A percentile compares a stretch with the other conserved stretches of the same genome.
These are phyloP conservation scores for Diaporthe vexans DNA, from an alignment of 2,329 filamentous ascomycete species.

Conservation along the genomic window DNA sequence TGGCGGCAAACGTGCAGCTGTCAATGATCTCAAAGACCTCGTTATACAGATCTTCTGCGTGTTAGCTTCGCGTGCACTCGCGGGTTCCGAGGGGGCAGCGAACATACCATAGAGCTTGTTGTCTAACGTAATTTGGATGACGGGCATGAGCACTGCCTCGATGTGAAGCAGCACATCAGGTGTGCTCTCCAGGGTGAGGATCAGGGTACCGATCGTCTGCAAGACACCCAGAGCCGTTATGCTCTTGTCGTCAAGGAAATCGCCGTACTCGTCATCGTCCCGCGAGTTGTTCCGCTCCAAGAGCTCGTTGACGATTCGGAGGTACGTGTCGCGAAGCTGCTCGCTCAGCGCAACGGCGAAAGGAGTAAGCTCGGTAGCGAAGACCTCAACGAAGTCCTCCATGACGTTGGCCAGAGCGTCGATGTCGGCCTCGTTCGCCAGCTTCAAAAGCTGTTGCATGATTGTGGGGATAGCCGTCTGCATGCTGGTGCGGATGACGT, in stretches of 20 bases:
- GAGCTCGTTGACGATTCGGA: slow-evolving; percentile 92
- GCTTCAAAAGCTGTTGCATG: slow-evolving; percentile 97
- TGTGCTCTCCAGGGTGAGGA: slow-evolving; percentile 95
- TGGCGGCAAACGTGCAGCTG: slow-evolving; percentile 98
- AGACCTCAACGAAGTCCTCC: slow-evolving; percentile 99
- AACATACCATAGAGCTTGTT: slow-evolving; percentile 91
- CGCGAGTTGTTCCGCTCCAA: slow-evolving; percentile 88
- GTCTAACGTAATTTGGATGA: slow-evolving; percentile 94
- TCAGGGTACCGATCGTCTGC: slow-evolving; percentile 97
- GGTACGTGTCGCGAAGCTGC: slow-evolving; percentile 94
- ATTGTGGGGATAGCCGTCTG: slow-evolving; percentile 98
- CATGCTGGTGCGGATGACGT: slow-evolving; percentile 94
- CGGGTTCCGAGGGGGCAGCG: neutral
- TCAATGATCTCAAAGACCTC: slow-evolving; percentile 99
- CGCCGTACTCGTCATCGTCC: slow-evolving; percentile 83
- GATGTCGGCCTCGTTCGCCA: slow-evolving; percentile 98
- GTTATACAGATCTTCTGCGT: slow-evolving; percentile 84
- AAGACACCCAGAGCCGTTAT: slow-evolving; percentile 96
- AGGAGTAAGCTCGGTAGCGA: slow-evolving; percentile 95
- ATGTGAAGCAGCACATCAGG: slow-evolving; percentile 95
- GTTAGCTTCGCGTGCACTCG: slow-evolving; percentile 26
- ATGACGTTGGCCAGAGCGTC: slow-evolving; percentile 98
- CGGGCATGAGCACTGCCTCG: slow-evolving; percentile 96
- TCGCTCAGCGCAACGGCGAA: slow-evolving; percentile 97
- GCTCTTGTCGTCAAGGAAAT: slow-evolving; percentile 97